Evolutionary conservation across 257 asterid species (phyloP).

Genomic region (Gentiana macrophylla): DNA sequence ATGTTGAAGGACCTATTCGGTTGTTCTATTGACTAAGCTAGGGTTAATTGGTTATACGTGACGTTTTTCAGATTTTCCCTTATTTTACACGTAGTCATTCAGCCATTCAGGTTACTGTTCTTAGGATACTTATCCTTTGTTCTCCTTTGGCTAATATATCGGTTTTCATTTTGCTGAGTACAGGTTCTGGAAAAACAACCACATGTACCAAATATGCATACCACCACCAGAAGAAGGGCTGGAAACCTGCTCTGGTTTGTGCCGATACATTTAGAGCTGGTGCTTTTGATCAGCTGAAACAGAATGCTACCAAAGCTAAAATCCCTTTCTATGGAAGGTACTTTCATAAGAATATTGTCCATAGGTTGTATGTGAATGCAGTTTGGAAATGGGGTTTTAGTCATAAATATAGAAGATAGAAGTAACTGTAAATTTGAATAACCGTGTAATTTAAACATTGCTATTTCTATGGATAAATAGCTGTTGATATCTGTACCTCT

Average conservation of each 20-base stretch:
- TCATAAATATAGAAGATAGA: no score
- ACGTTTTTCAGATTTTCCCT: no score
- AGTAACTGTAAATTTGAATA: no score
- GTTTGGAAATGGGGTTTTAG: no score
- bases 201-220: slow-evolving; percentile 84
- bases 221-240: slow-evolving; percentile 89
- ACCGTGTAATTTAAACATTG: no score
- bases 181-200: slow-evolving; percentile 90
- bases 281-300: slow-evolving; percentile 95
- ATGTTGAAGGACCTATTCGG: background rate
- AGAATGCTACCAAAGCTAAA: slow-evolving; percentile 91
- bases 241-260: slow-evolving; percentile 87
- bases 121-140: background rate
- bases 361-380: background rate
- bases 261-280: slow-evolving; percentile 98
- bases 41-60: background rate
- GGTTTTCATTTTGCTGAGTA: background rate
- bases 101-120: background rate
- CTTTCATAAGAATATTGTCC: background rate
- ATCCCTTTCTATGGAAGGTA: slow-evolving; percentile 88
- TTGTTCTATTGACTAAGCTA: background rate
- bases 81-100: no score
- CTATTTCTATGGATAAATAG: no score
- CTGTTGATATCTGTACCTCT: no score
- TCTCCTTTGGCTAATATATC: background rate